Evolutionary conservation across 164 flowering plant genomes (phyloP).

Genomic region (Stephania japonica): DNA sequence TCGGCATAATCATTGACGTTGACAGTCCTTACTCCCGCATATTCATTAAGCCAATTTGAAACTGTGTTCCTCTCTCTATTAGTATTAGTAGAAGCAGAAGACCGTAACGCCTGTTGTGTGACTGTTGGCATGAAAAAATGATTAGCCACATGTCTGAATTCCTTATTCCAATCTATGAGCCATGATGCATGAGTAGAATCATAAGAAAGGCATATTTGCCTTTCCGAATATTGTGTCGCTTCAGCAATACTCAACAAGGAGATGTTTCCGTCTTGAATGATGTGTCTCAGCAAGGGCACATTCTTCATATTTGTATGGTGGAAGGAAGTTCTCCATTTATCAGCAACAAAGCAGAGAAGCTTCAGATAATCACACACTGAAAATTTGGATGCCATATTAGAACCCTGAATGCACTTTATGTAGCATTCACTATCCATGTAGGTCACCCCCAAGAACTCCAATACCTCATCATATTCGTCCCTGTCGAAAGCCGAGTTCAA

Average conservation of each 20-base stretch:
- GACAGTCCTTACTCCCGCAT: constrained; percentile 14
- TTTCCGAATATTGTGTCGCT: constrained; percentile 6
- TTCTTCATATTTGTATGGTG: constrained; percentile 4
- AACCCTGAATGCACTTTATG: constrained; percentile 42
- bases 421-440: constrained; percentile 49
- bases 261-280: constrained; percentile 8
- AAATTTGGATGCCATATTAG: constrained; percentile 35
- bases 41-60: constrained; percentile 28
- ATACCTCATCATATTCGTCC: constrained; percentile 20
- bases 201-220: constrained; percentile 14
- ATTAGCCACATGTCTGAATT: constrained; percentile 20
- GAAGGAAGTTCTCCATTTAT: constrained; percentile 9
- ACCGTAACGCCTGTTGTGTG: constrained; percentile 26
- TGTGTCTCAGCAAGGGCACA: constrained; percentile 13
- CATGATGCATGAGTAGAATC: constrained; percentile 21
- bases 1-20: constrained; percentile 26
- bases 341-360: constrained; percentile 13
- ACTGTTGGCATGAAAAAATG: constrained; percentile 28
- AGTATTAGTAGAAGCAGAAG: background rate
- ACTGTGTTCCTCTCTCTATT: constrained; percentile 12
- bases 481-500: constrained; percentile 37
- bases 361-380: constrained; percentile 14
- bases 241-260: constrained; percentile 12
- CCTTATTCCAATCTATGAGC: constrained; percentile 47
- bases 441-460: constrained; percentile 36